A percentile compares a stretch with the other conserved stretches of the same genome.
phyloP scores from a whole-genome alignment of 306 rosid species.

The Vigna mungo region DNA sequence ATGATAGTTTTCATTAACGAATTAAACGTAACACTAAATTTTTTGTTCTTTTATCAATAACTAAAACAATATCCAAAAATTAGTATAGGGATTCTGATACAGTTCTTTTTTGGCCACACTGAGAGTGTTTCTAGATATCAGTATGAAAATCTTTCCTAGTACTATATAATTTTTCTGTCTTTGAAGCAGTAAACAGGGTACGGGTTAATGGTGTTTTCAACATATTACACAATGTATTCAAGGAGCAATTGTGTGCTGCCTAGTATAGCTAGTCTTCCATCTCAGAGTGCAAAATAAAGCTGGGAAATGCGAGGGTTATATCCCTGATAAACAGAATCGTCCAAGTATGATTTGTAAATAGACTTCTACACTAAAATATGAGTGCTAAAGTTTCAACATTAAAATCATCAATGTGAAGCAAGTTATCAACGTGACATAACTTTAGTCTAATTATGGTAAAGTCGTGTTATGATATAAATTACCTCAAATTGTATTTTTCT shows the following conservation, averaged over 20 bases:
- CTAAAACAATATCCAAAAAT: no score
- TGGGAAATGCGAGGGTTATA: conserved; percentile 75
- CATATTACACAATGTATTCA: conserved; percentile 8
- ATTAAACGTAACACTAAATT: no score
- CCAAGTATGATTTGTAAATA: neutral
- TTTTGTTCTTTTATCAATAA: no score
- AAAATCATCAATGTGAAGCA: no score
- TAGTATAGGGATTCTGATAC: no score
- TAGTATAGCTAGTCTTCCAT: conserved; percentile 51
- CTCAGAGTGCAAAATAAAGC: conserved; percentile 62
- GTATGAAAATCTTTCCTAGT: neutral
- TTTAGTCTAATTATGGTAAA: no score
- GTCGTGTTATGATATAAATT: no score
- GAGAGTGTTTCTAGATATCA: neutral
- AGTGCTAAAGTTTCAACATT: neutral
- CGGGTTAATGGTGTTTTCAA: conserved; percentile 4
- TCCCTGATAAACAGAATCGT: conserved; percentile 61
- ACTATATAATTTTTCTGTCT: neutral
- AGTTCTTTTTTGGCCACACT: neutral
- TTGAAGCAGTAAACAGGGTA: neutral
- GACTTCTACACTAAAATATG: neutral
- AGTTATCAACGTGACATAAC: no score
- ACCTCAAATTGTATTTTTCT: no score
- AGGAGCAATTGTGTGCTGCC: neutral
- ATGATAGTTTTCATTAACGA: no score